Evolutionary conservation across 352 stramenopile species (phyloP), one percentile per base, ranked within the genome.

Genomic region (Pilasporangium apinafurcum): DNA sequence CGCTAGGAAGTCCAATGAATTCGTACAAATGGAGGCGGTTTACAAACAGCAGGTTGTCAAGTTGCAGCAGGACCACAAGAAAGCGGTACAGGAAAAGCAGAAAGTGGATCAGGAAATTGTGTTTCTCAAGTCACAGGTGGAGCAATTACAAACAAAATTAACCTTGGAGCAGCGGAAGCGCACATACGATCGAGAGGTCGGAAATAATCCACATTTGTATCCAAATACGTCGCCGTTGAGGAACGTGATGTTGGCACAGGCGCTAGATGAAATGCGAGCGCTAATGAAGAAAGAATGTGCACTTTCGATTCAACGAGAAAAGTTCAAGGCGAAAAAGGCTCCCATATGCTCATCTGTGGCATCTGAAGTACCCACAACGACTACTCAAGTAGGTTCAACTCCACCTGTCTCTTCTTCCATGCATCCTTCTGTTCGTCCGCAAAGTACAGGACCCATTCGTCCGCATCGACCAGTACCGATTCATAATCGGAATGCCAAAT

Each of bases 121-220:
- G 7, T 64, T 68, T n/a, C 38, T 84, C 6, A 61, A 52, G 20
- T 59, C 62, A 0, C 51, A 24, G 1, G 53, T 64, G 0, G 62
- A 73, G 10, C 42, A 69, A n/a, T 41, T 86, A 37, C 69, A 82
- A 37, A 54, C 57, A 27, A 66, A 65, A 28, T 41, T 86, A 3
- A 35, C 36, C 5, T 49, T 64, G 16, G 67, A 83, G 24, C 64
- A 80, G 40, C 65, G 65, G 3, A 80, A 86, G 48, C 59, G 73
- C 8, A 65, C 55, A 18, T 82, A 86, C 44, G 69, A 83, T 43
- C 56, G 56, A 8, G 50, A 64, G 2, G 41, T 82, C 31, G 45
- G 42, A 2, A 47, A 53, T 8, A 58, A 54, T 37, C 38, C 50
- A 28, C 40, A 47, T 17, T 53, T 51, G 7, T 42, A 53, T 21